Percentiles rank a stretch among this genome's conserved stretches.
Evolutionary conservation across 2,329 filamentous ascomycete genomes (phyloP).

Genomic region (Penicillium brasilianum): DNA sequence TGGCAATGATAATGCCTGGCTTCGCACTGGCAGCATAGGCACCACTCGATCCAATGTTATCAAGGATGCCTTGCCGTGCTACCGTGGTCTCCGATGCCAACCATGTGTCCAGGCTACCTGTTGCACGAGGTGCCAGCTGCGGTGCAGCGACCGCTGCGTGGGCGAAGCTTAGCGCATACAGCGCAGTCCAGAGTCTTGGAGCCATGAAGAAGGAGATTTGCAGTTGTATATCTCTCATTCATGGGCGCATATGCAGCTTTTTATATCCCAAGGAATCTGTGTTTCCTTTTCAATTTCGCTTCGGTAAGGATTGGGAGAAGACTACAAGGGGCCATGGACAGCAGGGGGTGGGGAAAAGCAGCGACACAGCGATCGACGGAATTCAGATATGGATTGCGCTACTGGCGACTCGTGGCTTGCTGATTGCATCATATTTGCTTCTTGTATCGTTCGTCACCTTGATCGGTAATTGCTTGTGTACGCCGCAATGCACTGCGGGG

Average conservation of each 20-base stretch:
- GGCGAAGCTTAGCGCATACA: slow-evolving; percentile 29
- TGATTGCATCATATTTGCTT: neutral
- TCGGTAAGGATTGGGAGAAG: neutral
- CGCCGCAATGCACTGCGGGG: neutral
- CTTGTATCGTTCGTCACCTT: neutral
- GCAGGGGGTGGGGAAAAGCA: slow-evolving; percentile 10
- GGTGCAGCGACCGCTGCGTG: slow-evolving; percentile 27
- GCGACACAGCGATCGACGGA: slow-evolving; percentile 11
- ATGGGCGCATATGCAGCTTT: slow-evolving; percentile 2
- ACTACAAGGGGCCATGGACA: neutral
- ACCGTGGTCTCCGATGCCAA: slow-evolving; percentile 50
- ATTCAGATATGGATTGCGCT: neutral
- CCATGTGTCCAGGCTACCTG: slow-evolving; percentile 30
- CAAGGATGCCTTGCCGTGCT: slow-evolving; percentile 58
- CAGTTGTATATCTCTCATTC: neutral
- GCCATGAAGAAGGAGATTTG: slow-evolving; percentile 18
- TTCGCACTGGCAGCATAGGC: slow-evolving; percentile 54
- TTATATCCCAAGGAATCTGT: slow-evolving; percentile 17
- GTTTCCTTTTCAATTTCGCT: neutral
- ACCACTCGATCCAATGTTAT: slow-evolving; percentile 61
- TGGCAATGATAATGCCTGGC: slow-evolving; percentile 60
- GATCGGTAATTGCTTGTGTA: neutral
- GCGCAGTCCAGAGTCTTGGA: slow-evolving; percentile 27
- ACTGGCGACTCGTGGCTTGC: neutral
- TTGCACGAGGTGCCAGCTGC: slow-evolving; percentile 25